A percentile compares a stretch with the other conserved stretches of the same genome.
These are phyloP conservation scores for Thelephora terrestris DNA, from an alignment of 1,284 basidiomycete genomes.

Conservation along the genomic window DNA sequence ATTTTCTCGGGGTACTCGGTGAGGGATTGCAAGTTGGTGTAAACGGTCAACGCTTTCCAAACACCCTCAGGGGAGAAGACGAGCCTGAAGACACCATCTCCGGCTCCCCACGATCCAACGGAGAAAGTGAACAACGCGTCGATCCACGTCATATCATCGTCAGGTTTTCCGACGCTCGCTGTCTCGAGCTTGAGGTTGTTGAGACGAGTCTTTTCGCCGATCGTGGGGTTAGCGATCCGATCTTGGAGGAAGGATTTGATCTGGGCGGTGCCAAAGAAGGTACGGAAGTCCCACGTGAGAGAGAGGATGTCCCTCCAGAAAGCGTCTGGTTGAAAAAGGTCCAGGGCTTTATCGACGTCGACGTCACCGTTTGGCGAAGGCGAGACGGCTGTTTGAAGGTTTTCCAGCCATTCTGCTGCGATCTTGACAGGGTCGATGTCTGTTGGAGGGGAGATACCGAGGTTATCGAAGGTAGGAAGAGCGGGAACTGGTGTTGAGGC, in stretches of 20 bases:
- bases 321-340: slow-evolving; percentile 34
- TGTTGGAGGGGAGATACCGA: slow-evolving; percentile 25
- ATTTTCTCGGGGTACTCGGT: slow-evolving; percentile 38
- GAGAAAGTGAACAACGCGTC: slow-evolving; percentile 49
- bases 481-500: slow-evolving; percentile 7
- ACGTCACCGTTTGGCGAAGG: too few relatives aligned
- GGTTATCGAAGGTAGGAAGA: slow-evolving; percentile 36
- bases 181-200: slow-evolving; percentile 21
- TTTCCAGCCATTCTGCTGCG: slow-evolving; percentile 35
- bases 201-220: slow-evolving; percentile 29
- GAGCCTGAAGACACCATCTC: slow-evolving; percentile 42
- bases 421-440: slow-evolving; percentile 28
- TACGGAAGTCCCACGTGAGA: slow-evolving; percentile 58
- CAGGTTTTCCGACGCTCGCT: slow-evolving; percentile 32
- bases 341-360: slow-evolving; percentile 27
- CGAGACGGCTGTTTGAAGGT: slow-evolving; percentile 28
- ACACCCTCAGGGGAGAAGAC: slow-evolving; percentile 35
- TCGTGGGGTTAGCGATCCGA: slow-evolving; percentile 29
- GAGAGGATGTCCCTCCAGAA: slow-evolving; percentile 54
- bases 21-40: slow-evolving; percentile 50
- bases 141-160: slow-evolving; percentile 50
- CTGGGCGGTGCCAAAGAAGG: slow-evolving; percentile 34
- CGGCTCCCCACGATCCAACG: slow-evolving; percentile 34
- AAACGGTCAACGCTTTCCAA: slow-evolving; percentile 52
- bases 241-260: slow-evolving; percentile 37